Base-by-base conservation (phyloP, 2,329 filamentous ascomycete genomes). In the Nothomitra cinnamomea region DNA sequence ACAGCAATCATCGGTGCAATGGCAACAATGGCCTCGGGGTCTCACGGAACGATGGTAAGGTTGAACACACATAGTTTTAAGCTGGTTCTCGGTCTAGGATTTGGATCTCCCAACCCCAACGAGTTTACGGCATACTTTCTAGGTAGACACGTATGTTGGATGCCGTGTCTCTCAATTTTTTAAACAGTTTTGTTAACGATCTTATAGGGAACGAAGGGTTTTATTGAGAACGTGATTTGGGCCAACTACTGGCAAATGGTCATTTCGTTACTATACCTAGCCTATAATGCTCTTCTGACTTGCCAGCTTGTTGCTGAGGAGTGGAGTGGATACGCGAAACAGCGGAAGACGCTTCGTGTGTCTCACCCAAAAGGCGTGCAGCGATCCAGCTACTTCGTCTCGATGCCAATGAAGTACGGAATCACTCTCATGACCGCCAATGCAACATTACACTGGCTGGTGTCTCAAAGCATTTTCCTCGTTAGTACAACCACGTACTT, bases 161-260 rank as follows among this genome's bases (percentile, higher is more conserved):
- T n/a, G n/a, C n/a, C n/a, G n/a, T n/a, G n/a, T n/a, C n/a, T n/a
- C n/a, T n/a, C n/a, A n/a, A n/a, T n/a, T n/a, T n/a, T n/a, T n/a
- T n/a, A n/a, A n/a, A n/a, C n/a, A n/a, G n/a, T n/a, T n/a, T n/a
- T n/a, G n/a, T n/a, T n/a, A n/a, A n/a, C n/a, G n/a, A n/a, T n/a
- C n/a, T n/a, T n/a, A n/a, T 3, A 4, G 2, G 43, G 43, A 5
- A 24, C 50, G 12, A 6, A 4, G 19, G 22, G 5, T 35, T 21
- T 45, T 5, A 42, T 42, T 21, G 8, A 15, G 13, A 53, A 51
- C 12, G 61, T 66, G 0, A 60, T 74, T 17, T 19, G 75, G 0
- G 70, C 67, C 36, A 77, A 77, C 56, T 24, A 65, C 0, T 71
- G 72, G 1, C 74, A 77, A 56, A 52, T 73, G 0, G 52, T 75